A percentile compares a stretch with the other conserved stretches of the same genome.
These are phyloP conservation scores for Monosporascus sp. DNA, from an alignment of 2,329 filamentous ascomycete genomes.

Conservation along the genomic window DNA sequence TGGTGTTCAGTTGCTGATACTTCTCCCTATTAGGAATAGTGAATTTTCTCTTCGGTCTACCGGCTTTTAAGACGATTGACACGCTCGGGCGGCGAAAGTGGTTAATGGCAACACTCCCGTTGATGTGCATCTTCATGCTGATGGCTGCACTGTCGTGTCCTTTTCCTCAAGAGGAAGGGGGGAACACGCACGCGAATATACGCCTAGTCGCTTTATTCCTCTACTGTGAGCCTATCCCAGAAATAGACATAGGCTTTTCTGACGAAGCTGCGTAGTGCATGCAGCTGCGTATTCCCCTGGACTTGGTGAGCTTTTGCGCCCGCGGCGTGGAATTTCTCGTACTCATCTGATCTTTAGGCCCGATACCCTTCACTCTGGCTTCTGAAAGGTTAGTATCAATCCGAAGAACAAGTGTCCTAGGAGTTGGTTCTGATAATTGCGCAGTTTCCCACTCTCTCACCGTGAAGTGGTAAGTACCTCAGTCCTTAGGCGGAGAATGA, in stretches of 20 bases:
- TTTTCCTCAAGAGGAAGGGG: conserved; percentile 7
- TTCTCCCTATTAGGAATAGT: conserved; percentile 21
- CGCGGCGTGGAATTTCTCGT: neutral
- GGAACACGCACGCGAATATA: conserved; percentile 3
- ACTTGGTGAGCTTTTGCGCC: conserved; percentile 3
- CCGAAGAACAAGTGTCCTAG: neutral
- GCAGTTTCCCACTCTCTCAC: neutral
- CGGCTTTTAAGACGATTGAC: conserved; percentile 28
- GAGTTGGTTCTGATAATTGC: neutral
- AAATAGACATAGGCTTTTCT: neutral
- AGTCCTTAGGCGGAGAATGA: neutral
- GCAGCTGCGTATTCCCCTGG: conserved; percentile 31
- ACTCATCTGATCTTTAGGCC: conserved; percentile 24
- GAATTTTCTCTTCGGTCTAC: conserved; percentile 33
- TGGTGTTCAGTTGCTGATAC: neutral
- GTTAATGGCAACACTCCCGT: conserved; percentile 31
- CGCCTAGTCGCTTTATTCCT: conserved; percentile 28
- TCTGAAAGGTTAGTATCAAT: conserved; percentile 29
- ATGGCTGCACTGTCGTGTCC: conserved; percentile 25
- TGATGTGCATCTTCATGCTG: conserved; percentile 34
- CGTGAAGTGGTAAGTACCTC: neutral
- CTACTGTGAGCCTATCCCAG: conserved; percentile 12
- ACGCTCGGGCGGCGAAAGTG: conserved; percentile 32
- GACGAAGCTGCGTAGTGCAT: conserved; percentile 24
- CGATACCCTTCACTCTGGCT: conserved; percentile 41